Conservation (phyloP, 257 asterid species). For the Petrea volubilis region DNA sequence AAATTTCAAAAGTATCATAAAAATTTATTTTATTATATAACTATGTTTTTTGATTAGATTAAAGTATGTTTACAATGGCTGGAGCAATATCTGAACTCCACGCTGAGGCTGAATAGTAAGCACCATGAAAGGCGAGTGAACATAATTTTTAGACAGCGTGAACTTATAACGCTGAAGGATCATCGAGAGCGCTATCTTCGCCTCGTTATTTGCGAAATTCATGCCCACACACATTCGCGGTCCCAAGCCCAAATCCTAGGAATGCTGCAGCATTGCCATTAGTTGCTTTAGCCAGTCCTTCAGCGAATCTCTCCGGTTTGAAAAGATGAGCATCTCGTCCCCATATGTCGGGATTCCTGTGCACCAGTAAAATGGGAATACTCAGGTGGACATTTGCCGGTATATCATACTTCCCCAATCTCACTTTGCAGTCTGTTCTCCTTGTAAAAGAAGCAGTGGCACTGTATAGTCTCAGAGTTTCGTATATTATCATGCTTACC, state of each 20-base stretch:
- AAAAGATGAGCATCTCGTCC: conserved; percentile 41
- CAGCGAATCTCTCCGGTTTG: conserved; percentile 44
- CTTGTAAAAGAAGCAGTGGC: too few species aligned
- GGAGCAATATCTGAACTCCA: conserved; percentile 42
- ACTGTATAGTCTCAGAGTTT: conserved; percentile 37
- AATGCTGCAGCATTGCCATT: conserved; percentile 42
- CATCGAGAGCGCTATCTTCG: conserved; percentile 39
- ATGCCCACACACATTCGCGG: too few species aligned
- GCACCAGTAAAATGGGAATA: conserved; percentile 32
- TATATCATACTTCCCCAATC: conserved; percentile 29
- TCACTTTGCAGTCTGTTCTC: conserved; percentile 26
- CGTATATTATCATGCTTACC: conserved; percentile 39
- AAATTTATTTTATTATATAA: too few species aligned
- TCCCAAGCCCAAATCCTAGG: conserved; percentile 42
- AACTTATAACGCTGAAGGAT: conserved; percentile 42
- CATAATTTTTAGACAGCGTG: conserved; percentile 33
- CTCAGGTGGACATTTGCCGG: conserved; percentile 31
- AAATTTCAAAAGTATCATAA: too few species aligned
- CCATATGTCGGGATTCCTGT: conserved; percentile 32
- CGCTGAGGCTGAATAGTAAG: conserved; percentile 34
- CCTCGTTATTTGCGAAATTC: conserved; percentile 40
- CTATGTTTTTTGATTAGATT: too few species aligned
- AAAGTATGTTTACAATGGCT: conserved; percentile 16
- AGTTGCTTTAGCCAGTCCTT: conserved; percentile 42
- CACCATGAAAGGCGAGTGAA: conserved; percentile 31